Base-by-base conservation (phyloP, 495 filamentous ascomycete genomes). In the Stereocaulon alpinum region DNA sequence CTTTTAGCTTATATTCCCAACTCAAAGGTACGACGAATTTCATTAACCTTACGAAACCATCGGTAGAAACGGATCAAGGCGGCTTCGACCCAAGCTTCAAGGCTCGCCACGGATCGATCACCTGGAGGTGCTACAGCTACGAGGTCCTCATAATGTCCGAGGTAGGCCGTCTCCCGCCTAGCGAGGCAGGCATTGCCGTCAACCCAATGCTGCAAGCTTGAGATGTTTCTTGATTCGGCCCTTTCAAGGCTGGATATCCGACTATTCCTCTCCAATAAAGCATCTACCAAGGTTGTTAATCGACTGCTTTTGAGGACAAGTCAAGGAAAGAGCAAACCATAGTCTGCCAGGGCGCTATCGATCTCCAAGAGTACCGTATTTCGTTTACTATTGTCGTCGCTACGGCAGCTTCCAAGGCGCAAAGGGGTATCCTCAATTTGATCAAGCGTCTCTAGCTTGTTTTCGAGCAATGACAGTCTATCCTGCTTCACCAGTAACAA, bases 131-230 rank as follows among this genome's bases (percentile, higher is more conserved):
- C 63, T 20, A 73, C 37, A 27, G 22, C 64, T 7, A 70, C 44
- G 27, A 72, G 61, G 50, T 68, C 64, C 9, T 71, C 65, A 18
- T 48, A 14, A n/a, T 63, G 49, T 10, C 37, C 40, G 6, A 75
- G 63, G 53, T 69, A 73, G 30, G 48, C 59, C 20, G 65, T 68
- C 50, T 75, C 72, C 6, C 63, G 52, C n/a, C 61, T 58, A 41
- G 63, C 62, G 20, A 75, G 15, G 32, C 59, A 56, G 41, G 58
- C 60, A 12, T 61, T 73, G 0, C 58, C 61, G 0, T 65, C 51
- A 10, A 70, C 10, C 68, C 66, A 73, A 56, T 73, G 70, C 49
- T 65, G 47, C 12, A 74, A 41, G 55, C 62, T 71, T 20, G 24
- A 11, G 11, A 66, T 48, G 52, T 72, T 61, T 58, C 61, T 56